Conservation (phyloP, 495 filamentous ascomycete genomes). For the Parachaetomium inaequale region DNA sequence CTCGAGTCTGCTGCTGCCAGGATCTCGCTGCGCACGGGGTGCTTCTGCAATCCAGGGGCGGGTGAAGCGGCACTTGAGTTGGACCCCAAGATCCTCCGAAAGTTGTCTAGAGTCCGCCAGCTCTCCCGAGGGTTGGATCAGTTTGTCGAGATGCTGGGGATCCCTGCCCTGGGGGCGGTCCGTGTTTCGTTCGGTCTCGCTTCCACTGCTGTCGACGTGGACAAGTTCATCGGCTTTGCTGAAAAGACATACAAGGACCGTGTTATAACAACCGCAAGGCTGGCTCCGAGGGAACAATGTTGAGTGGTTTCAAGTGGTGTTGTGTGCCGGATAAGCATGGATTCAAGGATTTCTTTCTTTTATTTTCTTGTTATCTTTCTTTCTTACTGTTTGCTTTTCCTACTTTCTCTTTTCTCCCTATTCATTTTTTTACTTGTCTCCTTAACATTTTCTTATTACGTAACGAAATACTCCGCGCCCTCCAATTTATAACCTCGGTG, state of each 20-base stretch:
- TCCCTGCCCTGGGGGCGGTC: conserved; percentile 29
- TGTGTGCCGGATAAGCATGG: background rate
- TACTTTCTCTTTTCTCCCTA: no score
- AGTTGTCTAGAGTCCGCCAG: conserved; percentile 1
- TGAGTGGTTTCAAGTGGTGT: background rate
- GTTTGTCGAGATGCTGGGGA: conserved; percentile 15
- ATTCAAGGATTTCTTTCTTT: no score
- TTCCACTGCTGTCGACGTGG: conserved; percentile 29
- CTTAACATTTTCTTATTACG: no score
- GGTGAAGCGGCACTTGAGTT: conserved; percentile 30
- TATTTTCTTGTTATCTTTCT: no score
- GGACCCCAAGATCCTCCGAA: background rate
- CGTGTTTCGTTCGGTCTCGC: conserved; percentile 35
- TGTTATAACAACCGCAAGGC: background rate
- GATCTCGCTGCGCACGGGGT: conserved; percentile 58
- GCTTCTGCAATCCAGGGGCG: conserved; percentile 61
- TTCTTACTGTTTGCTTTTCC: no score
- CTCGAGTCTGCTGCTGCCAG: conserved; percentile 32
- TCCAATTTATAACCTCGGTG: no score
- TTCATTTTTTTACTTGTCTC: no score
- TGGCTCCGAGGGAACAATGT: background rate
- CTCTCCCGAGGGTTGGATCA: conserved; percentile 20
- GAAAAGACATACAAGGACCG: conserved; percentile 35
- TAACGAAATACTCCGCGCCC: no score
- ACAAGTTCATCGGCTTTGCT: conserved; percentile 31